Base-by-base conservation (phyloP, 75 land plant species). In the Cunninghamia lanceolata region DNA sequence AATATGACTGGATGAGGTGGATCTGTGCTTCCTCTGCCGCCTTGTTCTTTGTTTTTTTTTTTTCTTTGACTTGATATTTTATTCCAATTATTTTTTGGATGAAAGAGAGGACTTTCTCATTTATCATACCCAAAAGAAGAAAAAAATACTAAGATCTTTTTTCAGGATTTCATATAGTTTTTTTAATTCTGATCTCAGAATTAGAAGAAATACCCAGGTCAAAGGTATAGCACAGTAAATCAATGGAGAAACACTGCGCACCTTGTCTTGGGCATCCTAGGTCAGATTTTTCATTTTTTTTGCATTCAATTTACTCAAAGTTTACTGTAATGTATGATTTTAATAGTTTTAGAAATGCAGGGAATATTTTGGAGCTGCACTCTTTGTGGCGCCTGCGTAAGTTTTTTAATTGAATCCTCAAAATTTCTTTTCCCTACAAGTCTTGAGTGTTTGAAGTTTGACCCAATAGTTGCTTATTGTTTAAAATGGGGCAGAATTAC, bases 341-440 rank as follows among this genome's bases (percentile, higher is more conserved):
- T 35, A 17, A 38, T 39, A 25, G 80, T 15, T 2, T 40, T 19
- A 1, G 40, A 17, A 17, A 16, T 38, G 88, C 70, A 88, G 89
- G 89, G 9, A 88, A 88, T 68, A 59, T 87, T 40, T 83, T 43
- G 89, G 89, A 34, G 46, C 75, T 42, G 63, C 81, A 4, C 52
- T 88, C 30, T 88, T 88, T 63, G 42, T 88, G 76, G 88, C 89
- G 5, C 89, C 89, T 34, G 34, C 50, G 89, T 88, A 87, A 79
- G 89, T 19, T 0, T 74, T 71, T 45, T 34, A 3, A 68, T 70
- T 28, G 35, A 15, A 43, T 32, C 4, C 1, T 59, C 82, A 47
- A 38, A 3, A 28, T 28, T 63, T 6, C 9, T 63, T 63, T 63
- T 6, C 68, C n/a, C 25, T n/a, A 14, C 17, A 15, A 34, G 35